phyloP scores from a whole-genome alignment of 352 stramenopile genomes.

The Globisporangium recalcitrans region DNA sequence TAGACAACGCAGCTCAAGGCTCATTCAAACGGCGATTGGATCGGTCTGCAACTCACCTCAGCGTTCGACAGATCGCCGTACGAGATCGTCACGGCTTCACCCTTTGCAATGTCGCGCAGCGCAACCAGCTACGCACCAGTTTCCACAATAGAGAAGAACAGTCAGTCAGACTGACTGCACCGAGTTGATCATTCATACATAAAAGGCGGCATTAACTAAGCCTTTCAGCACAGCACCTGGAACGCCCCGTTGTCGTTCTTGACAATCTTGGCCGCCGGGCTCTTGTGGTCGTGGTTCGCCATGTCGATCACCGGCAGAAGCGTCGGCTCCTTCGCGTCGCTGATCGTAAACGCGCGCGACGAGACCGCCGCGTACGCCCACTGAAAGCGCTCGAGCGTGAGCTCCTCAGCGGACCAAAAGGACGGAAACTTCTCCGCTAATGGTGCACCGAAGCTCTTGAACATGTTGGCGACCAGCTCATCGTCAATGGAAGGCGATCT shows the following conservation, averaged over 20 bases:
- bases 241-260: constrained; percentile 36
- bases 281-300: constrained; percentile 52
- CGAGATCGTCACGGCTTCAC: constrained; percentile 55
- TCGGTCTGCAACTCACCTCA: constrained; percentile 31
- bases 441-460: constrained; percentile 28
- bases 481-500: constrained; percentile 49
- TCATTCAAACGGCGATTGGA: neutral
- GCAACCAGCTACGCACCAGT: constrained; percentile 34
- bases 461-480: constrained; percentile 50
- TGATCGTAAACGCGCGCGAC: constrained; percentile 49
- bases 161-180: neutral
- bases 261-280: constrained; percentile 45
- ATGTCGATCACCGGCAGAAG: constrained; percentile 76
- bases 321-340: constrained; percentile 36
- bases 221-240: constrained; percentile 30
- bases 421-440: constrained; percentile 32
- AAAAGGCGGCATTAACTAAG: neutral
- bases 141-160: neutral
- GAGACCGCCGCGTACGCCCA: constrained; percentile 73
- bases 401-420: constrained; percentile 31
- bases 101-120: constrained; percentile 35
- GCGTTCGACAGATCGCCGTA: constrained; percentile 71
- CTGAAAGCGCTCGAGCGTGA: constrained; percentile 41
- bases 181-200: neutral
- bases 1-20: neutral